phyloP scores from a whole-genome alignment of 306 rosid species.

The Albizia julibrissin region DNA sequence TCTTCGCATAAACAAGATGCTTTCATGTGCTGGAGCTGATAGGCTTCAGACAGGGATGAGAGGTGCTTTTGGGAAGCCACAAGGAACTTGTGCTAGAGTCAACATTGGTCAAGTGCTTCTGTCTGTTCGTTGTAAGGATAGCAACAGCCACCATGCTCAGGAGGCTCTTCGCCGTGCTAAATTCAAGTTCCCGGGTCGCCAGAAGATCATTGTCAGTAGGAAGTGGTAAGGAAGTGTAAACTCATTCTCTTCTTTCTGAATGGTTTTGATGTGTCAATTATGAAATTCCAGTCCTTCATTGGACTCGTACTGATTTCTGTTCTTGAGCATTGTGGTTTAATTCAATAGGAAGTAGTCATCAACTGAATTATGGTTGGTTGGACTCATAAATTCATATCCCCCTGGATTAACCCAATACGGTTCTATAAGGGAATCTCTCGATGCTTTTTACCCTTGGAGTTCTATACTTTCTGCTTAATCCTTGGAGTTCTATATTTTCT shows the following conservation, averaged over 20 bases:
- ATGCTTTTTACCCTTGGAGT: neutral
- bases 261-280: neutral
- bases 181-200: conserved; percentile 76
- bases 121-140: conserved; percentile 70
- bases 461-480: neutral
- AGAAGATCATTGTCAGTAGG: conserved; percentile 79
- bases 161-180: conserved; percentile 85
- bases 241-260: neutral
- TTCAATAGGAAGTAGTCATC: neutral
- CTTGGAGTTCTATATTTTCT: neutral
- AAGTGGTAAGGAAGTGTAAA: conserved; percentile 50
- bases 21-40: conserved; percentile 91
- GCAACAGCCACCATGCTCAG: conserved; percentile 55
- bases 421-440: neutral
- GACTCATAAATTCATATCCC: neutral
- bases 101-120: conserved; percentile 76
- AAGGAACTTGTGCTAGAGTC: conserved; percentile 79
- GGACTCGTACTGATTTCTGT: neutral
- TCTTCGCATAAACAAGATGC: conserved; percentile 84
- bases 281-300: neutral
- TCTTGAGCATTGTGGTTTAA: neutral
- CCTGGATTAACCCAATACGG: neutral
- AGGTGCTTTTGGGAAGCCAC: conserved; percentile 88
- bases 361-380: neutral
- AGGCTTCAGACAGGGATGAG: conserved; percentile 94